Evolutionary conservation across 495 filamentous ascomycete species (phyloP).

Genomic region (Parachaetomium inaequale): DNA sequence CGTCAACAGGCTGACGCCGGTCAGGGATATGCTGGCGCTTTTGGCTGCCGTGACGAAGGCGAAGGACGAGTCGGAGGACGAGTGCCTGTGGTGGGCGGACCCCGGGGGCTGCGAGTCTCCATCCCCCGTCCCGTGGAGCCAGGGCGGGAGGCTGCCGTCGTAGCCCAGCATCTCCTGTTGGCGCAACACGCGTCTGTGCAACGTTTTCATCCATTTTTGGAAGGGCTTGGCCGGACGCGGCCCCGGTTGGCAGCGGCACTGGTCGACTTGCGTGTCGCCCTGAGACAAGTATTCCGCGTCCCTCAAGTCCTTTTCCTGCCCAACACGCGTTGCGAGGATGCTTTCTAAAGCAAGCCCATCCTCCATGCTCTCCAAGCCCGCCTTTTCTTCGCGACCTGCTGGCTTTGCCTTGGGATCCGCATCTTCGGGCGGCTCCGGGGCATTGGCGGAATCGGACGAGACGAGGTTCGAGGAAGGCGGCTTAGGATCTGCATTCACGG

Average conservation of each 20-base stretch:
- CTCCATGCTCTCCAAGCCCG: slow-evolving; percentile 22
- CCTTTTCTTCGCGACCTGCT: slow-evolving; percentile 16
- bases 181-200: slow-evolving; percentile 47
- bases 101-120: slow-evolving; percentile 22
- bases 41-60: slow-evolving; percentile 71
- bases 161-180: slow-evolving; percentile 33
- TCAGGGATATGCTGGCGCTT: slow-evolving; percentile 69
- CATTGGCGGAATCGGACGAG: not conserved
- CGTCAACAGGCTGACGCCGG: slow-evolving; percentile 61
- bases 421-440: not conserved
- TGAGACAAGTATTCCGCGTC: slow-evolving; percentile 28
- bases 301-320: slow-evolving; percentile 28
- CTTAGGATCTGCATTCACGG: slow-evolving; percentile 18
- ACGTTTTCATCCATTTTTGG: slow-evolving; percentile 56
- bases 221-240: slow-evolving; percentile 41
- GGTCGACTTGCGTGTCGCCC: slow-evolving; percentile 2
- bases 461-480: slow-evolving; percentile 10
- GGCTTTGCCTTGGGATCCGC: not conserved
- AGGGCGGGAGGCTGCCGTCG: slow-evolving; percentile 40
- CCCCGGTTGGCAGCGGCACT: slow-evolving; percentile 19
- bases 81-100: slow-evolving; percentile 48
- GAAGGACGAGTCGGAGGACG: slow-evolving; percentile 67
- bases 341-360: slow-evolving; percentile 43
- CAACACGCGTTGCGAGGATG: slow-evolving; percentile 37
- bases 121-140: slow-evolving; percentile 32